phyloP scores from a whole-genome alignment of 305 asterid genomes.

The Stenogyne calaminthoides region DNA sequence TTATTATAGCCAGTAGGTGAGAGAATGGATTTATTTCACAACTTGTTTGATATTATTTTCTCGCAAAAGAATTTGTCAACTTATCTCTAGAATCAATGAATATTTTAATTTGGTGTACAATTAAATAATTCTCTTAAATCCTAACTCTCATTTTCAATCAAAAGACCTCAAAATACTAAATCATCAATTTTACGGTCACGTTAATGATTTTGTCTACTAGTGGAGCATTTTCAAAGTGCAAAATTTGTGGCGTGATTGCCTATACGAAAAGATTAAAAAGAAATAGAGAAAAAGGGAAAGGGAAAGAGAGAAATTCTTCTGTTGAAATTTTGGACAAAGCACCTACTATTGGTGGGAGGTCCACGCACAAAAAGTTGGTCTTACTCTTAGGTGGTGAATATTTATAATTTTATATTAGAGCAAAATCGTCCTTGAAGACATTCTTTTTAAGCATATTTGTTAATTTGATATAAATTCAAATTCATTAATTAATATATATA shows the following conservation, averaged over 20 bases:
- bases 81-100: too few relatives aligned
- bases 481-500: too few relatives aligned
- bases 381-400: slow-evolving; percentile 8
- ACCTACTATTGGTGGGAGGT: not conserved
- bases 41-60: too few relatives aligned
- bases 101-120: too few relatives aligned
- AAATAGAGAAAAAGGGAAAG: not conserved
- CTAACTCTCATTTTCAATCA: not conserved
- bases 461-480: too few relatives aligned
- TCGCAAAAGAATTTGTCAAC: too few relatives aligned
- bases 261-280: not conserved
- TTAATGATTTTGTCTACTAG: not conserved
- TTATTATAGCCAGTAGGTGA: not conserved
- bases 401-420: slow-evolving; percentile 10
- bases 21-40: not conserved
- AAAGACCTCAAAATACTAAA: not conserved
- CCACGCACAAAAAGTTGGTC: not conserved
- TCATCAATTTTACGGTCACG: not conserved
- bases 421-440: not conserved
- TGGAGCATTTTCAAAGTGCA: not conserved
- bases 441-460: too few relatives aligned
- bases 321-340: not conserved
- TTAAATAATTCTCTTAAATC: too few relatives aligned
- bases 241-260: slow-evolving; percentile 24
- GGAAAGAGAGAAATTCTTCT: not conserved